A percentile compares a stretch with the other conserved stretches of the same genome.
Evolutionary conservation across 1,139 yeast genomes (phyloP).

Genomic region (Geotrichum siamense): DNA sequence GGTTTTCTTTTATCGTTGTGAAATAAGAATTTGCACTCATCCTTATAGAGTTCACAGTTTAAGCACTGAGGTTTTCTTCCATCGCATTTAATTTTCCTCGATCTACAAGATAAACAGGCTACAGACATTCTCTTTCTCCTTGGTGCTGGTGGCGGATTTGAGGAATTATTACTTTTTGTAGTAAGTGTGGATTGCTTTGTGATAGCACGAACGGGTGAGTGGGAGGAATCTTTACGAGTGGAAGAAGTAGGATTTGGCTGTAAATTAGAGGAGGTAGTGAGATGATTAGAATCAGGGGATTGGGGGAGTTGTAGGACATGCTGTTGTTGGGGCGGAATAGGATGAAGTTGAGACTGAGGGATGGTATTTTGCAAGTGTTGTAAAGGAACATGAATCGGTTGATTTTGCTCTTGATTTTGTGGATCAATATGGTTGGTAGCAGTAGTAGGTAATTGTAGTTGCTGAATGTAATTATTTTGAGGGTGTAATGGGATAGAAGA

Average conservation of each 20-base stretch:
- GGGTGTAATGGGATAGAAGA: neutral
- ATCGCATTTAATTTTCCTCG: constrained; percentile 52
- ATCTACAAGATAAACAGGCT: constrained; percentile 58
- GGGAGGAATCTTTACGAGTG: neutral
- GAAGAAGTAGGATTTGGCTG: neutral
- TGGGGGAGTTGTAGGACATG: neutral
- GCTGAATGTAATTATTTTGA: neutral
- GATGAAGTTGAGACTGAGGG: neutral
- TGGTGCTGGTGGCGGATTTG: constrained; percentile 9
- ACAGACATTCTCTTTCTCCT: constrained; percentile 43
- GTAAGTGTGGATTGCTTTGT: neutral
- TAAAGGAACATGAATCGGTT: neutral
- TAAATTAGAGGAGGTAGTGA: neutral
- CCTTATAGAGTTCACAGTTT: constrained; percentile 54
- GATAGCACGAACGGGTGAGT: neutral
- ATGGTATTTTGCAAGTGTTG: neutral
- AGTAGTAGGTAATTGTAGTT: neutral
- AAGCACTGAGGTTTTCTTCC: constrained; percentile 57
- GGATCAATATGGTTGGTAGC: neutral
- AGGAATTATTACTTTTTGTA: neutral
- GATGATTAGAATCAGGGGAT: neutral
- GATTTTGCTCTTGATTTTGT: neutral
- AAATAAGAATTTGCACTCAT: constrained; percentile 19
- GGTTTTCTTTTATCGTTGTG: constrained; percentile 22
- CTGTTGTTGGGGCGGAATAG: neutral